Base-by-base conservation (phyloP, 2,329 filamentous ascomycete species). In the Plenodomus tracheiphilus region DNA sequence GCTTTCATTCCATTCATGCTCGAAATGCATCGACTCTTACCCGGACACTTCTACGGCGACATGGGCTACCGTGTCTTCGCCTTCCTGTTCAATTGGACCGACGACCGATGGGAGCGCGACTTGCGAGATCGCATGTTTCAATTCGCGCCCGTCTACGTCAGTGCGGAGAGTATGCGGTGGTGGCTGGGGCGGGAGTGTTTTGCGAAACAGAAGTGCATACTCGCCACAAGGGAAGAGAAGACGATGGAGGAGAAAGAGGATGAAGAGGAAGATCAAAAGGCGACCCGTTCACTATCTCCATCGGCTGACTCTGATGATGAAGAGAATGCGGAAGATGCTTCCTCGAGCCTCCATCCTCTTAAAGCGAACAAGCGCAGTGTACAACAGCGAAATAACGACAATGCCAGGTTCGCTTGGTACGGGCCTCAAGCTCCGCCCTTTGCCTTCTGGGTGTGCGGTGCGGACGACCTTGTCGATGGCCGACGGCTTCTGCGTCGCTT, bases 1-100 rank as follows among this genome's bases (percentile, higher is more conserved):
- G 85, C 89, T 0, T 97, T 97, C 69, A 96, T 97, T 39, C 92
- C 92, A 0, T 79, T 94, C 57, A 97, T 97, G 92, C 90, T 96
- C 86, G 80, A 80, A 5, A 90, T 93, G 80, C 91, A 94, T 62
- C 70, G 73, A 0, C 55, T 85, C 3, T 69, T 96, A 2, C 83
- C 86, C 0, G 78, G 86, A 0, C 75, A 72, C 0, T 58, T 94
- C 6, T 97, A 95, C 64, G 91, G 90, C 6, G 85, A 83, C 64
- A 80, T 96, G 61, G 92, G 91, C 2, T 97, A 97, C 72, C 85
- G 85, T 40, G 89, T 97, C 3, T 97, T 97, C 62, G 87, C 86
- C 0, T 96, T 92, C 65, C 77, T 97, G 1, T 97, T 97, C 70
- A 81, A 87, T 66, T 97, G 93, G 92, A 85, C 83, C 0, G 92